A percentile compares a stretch with the other conserved stretches of the same genome.
These are phyloP conservation scores for Suhomyces kilbournensis DNA, from an alignment of 805 yeast species.

Conservation along the genomic window DNA sequence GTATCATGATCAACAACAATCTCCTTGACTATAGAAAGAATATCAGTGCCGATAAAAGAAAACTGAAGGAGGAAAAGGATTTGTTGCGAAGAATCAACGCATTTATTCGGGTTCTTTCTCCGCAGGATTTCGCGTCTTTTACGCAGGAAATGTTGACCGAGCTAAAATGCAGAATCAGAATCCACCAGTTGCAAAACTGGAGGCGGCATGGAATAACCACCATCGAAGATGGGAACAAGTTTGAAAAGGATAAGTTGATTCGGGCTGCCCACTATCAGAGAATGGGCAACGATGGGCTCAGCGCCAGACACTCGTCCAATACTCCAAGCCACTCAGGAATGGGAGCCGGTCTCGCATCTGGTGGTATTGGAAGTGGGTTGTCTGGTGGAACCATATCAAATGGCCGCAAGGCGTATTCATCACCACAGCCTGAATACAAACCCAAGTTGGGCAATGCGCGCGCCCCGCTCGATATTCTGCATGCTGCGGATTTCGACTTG, in stretches of 20 bases:
- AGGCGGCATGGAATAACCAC: constrained; percentile 85
- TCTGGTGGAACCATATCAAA: constrained; percentile 6
- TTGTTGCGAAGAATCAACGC: constrained; percentile 72
- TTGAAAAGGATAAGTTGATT: constrained; percentile 80
- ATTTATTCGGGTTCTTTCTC: constrained; percentile 74
- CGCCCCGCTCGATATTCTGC: constrained; percentile 64
- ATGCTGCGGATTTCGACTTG: constrained; percentile 78
- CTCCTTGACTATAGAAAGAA: constrained; percentile 82
- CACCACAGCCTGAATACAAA: constrained; percentile 40
- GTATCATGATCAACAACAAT: constrained; percentile 71
- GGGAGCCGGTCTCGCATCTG: constrained; percentile 1
- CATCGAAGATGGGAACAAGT: constrained; percentile 76
- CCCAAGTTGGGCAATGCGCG: constrained; percentile 45
- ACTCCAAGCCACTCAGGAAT: constrained; percentile 4
- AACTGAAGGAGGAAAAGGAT: constrained; percentile 88
- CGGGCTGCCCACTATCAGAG: constrained; percentile 63
- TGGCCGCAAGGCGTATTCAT: constrained; percentile 19
- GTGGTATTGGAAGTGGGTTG: constrained; percentile 1
- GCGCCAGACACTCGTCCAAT: constrained; percentile 19
- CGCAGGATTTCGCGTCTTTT: constrained; percentile 76
- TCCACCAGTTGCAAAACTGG: constrained; percentile 91
- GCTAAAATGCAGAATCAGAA: constrained; percentile 71
- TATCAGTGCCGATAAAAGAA: constrained; percentile 77
- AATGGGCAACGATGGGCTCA: constrained; percentile 39
- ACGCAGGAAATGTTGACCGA: constrained; percentile 73